phyloP scores from a whole-genome alignment of 768 basidiomycete species.

The Chlorophyllum brunneum region DNA sequence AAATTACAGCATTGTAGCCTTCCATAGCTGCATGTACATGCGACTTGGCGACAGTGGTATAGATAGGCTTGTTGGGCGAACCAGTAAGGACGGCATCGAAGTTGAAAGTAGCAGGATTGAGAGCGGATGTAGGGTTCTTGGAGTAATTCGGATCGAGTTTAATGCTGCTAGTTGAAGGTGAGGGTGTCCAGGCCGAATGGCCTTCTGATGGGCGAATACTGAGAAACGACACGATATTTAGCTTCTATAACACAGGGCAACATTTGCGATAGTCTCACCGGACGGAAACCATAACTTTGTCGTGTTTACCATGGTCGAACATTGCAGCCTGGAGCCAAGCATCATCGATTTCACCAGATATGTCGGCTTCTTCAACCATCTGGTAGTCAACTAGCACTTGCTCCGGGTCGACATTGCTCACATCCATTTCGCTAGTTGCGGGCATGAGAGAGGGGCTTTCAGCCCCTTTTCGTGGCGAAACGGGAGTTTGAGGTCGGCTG shows the following conservation, averaged over 20 bases:
- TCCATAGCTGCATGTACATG: constrained; percentile 94
- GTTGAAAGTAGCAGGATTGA: constrained; percentile 41
- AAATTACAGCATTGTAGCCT: constrained; percentile 93
- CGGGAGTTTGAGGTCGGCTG: constrained; percentile 50
- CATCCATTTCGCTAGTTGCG: constrained; percentile 66
- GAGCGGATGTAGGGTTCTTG: constrained; percentile 33
- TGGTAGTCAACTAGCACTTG: constrained; percentile 74
- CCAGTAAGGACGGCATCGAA: constrained; percentile 79
- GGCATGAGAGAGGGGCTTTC: constrained; percentile 47
- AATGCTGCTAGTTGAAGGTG: constrained; percentile 43
- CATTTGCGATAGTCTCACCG: constrained; percentile 38
- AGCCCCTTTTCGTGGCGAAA: constrained; percentile 44
- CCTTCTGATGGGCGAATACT: constrained; percentile 63
- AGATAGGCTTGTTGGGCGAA: constrained; percentile 76
- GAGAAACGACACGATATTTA: constrained; percentile 5
- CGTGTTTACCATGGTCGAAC: constrained; percentile 62
- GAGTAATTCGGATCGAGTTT: constrained; percentile 58
- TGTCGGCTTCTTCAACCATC: constrained; percentile 63
- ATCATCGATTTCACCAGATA: constrained; percentile 69
- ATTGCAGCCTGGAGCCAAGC: constrained; percentile 38
- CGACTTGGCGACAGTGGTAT: constrained; percentile 68
- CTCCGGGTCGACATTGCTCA: constrained; percentile 69
- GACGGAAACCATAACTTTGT: constrained; percentile 85
- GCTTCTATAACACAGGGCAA: not conserved
- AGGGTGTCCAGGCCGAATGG: constrained; percentile 53